Conservation (phyloP, 164 flowering plant genomes). For the Tinospora cordifolia region DNA sequence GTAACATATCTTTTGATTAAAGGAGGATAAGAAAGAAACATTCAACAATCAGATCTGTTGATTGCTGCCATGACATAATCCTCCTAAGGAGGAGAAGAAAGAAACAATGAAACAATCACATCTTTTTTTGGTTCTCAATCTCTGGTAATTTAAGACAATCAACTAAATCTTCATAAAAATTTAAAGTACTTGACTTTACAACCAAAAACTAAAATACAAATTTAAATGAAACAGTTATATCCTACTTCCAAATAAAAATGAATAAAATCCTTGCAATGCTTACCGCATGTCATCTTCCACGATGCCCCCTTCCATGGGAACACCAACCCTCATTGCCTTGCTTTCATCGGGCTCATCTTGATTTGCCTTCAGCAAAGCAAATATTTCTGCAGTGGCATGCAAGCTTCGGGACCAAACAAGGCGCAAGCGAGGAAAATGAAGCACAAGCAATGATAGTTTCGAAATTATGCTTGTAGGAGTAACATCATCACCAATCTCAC, state of each 20-base stretch:
- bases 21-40: background rate
- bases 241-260: too few relatives aligned
- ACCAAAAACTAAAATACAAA: background rate
- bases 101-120: background rate
- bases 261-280: background rate
- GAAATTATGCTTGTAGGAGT: slow-evolving; percentile 78
- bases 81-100: too few relatives aligned
- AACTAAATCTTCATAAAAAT: too few relatives aligned
- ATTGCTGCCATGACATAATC: too few relatives aligned
- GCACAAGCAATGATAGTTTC: slow-evolving; percentile 75
- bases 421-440: slow-evolving; percentile 94
- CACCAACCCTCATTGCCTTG: slow-evolving; percentile 86
- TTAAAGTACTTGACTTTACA: background rate
- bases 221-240: too few relatives aligned
- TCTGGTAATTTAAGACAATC: too few relatives aligned
- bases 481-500: slow-evolving; percentile 96
- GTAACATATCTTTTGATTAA: background rate
- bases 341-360: slow-evolving; percentile 94
- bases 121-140: background rate
- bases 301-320: slow-evolving; percentile 86
- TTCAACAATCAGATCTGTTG: background rate
- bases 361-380: slow-evolving; percentile 82
- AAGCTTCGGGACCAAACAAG: slow-evolving; percentile 96
- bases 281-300: slow-evolving; percentile 91
- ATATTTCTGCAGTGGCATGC: slow-evolving; percentile 96